Conservation (phyloP, 2,329 filamentous ascomycete species). For the Aspergillus viridinutans region DNA sequence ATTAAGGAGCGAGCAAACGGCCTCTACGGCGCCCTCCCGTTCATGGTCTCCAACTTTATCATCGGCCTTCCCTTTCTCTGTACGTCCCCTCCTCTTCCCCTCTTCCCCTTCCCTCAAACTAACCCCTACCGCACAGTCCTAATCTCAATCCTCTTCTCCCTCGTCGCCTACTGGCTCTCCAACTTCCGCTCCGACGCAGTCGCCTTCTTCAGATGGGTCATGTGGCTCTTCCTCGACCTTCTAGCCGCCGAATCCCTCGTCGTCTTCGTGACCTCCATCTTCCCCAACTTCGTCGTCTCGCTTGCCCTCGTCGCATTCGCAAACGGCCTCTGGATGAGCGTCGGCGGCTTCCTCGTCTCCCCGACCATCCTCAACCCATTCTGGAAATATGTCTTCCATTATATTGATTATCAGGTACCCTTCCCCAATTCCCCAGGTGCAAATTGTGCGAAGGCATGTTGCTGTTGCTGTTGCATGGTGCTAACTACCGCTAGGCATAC, state of each 20-base stretch:
- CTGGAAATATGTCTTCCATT: constrained; percentile 83
- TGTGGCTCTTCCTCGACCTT: constrained; percentile 83
- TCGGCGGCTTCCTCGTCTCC: constrained; percentile 75
- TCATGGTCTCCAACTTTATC: constrained; percentile 75
- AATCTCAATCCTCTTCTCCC: constrained; percentile 70
- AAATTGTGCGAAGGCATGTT: not conserved
- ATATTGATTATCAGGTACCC: constrained; percentile 72
- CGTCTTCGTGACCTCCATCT: constrained; percentile 67
- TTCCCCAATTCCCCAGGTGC: too few relatives aligned
- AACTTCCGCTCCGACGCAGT: constrained; percentile 64
- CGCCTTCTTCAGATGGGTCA: constrained; percentile 72
- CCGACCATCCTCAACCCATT: constrained; percentile 72
- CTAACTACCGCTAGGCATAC: constrained; percentile 48
- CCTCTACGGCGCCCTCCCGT: constrained; percentile 68
- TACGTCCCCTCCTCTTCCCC: constrained; percentile 24
- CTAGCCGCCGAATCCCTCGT: constrained; percentile 78
- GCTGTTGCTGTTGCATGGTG: not conserved
- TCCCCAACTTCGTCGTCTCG: constrained; percentile 75
- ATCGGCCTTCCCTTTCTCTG: constrained; percentile 76
- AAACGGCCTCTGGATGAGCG: constrained; percentile 86
- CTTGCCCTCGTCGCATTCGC: constrained; percentile 78
- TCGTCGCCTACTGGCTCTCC: constrained; percentile 73
- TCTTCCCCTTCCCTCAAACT: not conserved
- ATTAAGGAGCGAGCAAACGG: constrained; percentile 78
- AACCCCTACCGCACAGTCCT: constrained; percentile 46